Evolutionary conservation across 164 flowering plant genomes (phyloP).

Genomic region (Protea cynaroides): DNA sequence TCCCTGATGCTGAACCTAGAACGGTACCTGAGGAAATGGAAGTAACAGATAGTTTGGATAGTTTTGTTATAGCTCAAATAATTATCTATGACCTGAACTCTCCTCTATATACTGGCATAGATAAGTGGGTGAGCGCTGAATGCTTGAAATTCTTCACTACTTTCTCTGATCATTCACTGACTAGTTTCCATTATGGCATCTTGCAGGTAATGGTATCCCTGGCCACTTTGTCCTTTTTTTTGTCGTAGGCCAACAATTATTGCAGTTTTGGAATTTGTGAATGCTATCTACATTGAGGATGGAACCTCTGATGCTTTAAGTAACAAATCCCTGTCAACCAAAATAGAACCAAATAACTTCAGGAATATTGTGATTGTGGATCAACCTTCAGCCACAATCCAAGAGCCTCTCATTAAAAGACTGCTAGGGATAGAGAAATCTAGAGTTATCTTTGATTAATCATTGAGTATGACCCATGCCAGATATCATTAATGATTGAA

Average conservation of each 20-base stretch:
- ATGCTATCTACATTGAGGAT: slow-evolving; percentile 62
- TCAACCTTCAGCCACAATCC: slow-evolving; percentile 20
- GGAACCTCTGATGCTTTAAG: slow-evolving; percentile 32
- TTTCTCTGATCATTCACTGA: slow-evolving; percentile 4
- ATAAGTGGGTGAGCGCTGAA: slow-evolving; percentile 45
- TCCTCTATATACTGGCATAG: slow-evolving; percentile 50
- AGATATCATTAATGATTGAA: slow-evolving; percentile 79
- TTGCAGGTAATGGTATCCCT: slow-evolving; percentile 76
- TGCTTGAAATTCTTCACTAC: slow-evolving; percentile 4
- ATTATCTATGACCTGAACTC: slow-evolving; percentile 65
- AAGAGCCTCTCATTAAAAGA: slow-evolving; percentile 64
- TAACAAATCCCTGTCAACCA: slow-evolving; percentile 34
- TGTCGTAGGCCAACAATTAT: slow-evolving; percentile 85
- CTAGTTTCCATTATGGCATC: slow-evolving; percentile 4
- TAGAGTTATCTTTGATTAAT: slow-evolving; percentile 60
- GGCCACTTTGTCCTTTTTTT: slow-evolving; percentile 83
- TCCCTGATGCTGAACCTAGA: slow-evolving; percentile 44
- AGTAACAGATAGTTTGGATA: slow-evolving; percentile 40
- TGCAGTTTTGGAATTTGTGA: slow-evolving; percentile 79
- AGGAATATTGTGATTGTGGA: slow-evolving; percentile 25
- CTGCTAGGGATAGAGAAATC: slow-evolving; percentile 91
- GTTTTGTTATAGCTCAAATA: slow-evolving; percentile 94
- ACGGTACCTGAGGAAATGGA: slow-evolving; percentile 24
- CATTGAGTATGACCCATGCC: slow-evolving; percentile 84
- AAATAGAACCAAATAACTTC: slow-evolving; percentile 20